Evolutionary conservation across 306 rosid species (phyloP).

Genomic region (Amphicarpaea edgeworthii): DNA sequence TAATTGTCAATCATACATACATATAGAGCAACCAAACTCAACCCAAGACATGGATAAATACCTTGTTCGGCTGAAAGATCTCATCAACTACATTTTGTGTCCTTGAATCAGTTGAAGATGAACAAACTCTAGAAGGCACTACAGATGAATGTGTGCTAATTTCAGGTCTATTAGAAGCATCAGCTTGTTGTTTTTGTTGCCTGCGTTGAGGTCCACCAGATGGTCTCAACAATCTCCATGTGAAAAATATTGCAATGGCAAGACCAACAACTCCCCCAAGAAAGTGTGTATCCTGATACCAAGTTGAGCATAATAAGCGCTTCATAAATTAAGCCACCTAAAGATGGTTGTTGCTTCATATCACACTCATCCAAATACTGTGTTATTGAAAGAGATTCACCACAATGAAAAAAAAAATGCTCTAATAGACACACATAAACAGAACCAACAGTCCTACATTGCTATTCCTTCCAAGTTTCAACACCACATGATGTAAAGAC

Average conservation of each 20-base stretch:
- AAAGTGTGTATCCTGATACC: conserved; percentile 68
- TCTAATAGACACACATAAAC: conserved; percentile 14
- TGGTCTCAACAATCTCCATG: conserved; percentile 83
- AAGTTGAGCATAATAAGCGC: conserved; percentile 29
- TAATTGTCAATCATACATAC: conserved; percentile 3
- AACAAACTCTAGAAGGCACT: conserved; percentile 45
- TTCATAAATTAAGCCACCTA: not conserved
- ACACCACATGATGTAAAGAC: not conserved
- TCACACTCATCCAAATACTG: conserved; percentile 20
- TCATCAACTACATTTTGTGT: conserved; percentile 76
- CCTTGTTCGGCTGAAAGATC: conserved; percentile 72
- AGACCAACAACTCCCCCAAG: conserved; percentile 78
- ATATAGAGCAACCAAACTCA: conserved; percentile 26
- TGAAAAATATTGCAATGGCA: conserved; percentile 74
- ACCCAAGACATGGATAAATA: conserved; percentile 14
- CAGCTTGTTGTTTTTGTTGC: conserved; percentile 69
- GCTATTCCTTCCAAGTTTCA: not conserved
- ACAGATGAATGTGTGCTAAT: conserved; percentile 51
- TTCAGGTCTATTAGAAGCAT: conserved; percentile 60
- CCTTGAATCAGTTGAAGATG: conserved; percentile 60
- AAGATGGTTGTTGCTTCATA: not conserved
- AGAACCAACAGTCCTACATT: not conserved
- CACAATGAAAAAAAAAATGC: not conserved
- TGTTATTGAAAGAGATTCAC: not conserved
- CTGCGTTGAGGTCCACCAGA: conserved; percentile 66